Conservation (phyloP, 108 stramenopile species). For the Cyclotella atomus region DNA sequence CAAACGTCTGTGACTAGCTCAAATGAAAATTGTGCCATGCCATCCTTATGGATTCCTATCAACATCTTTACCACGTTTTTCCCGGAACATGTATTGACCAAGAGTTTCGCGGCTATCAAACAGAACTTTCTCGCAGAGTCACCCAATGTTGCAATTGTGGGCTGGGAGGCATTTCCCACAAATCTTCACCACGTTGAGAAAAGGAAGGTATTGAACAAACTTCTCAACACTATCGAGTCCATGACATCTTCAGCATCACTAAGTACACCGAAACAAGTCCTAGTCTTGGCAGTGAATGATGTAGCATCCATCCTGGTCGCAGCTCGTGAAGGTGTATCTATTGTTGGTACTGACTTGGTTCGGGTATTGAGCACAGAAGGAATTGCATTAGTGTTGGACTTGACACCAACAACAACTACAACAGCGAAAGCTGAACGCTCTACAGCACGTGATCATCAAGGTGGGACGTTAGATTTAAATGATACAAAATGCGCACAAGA, state of each 20-base stretch:
- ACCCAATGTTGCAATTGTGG: slow-evolving; percentile 39
- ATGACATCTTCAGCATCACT: slow-evolving; percentile 4
- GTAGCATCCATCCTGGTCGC: slow-evolving; percentile 44
- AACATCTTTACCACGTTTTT: slow-evolving; percentile 16
- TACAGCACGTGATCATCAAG: neutral
- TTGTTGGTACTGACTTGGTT: slow-evolving; percentile 62
- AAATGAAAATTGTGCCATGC: neutral
- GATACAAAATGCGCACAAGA: slow-evolving; percentile 59
- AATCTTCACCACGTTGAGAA: neutral
- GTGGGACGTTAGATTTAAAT: slow-evolving; percentile 61
- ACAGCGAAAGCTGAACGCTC: slow-evolving; percentile 15
- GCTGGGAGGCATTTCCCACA: slow-evolving; percentile 31
- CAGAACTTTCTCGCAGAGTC: slow-evolving; percentile 6
- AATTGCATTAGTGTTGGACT: slow-evolving; percentile 26
- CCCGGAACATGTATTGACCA: slow-evolving; percentile 7
- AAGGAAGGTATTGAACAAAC: slow-evolving; percentile 5
- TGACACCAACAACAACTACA: neutral
- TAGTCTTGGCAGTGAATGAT: slow-evolving; percentile 48
- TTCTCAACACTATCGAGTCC: slow-evolving; percentile 25
- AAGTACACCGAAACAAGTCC: slow-evolving; percentile 20
- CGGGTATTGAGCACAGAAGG: slow-evolving; percentile 15
- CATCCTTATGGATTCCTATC: slow-evolving; percentile 5
- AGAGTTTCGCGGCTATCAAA: neutral
- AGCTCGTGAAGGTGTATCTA: slow-evolving; percentile 41
- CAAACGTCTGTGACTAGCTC: neutral